Base-by-base conservation (phyloP, 768 basidiomycete genomes). In the Termitomyces sp. region DNA sequence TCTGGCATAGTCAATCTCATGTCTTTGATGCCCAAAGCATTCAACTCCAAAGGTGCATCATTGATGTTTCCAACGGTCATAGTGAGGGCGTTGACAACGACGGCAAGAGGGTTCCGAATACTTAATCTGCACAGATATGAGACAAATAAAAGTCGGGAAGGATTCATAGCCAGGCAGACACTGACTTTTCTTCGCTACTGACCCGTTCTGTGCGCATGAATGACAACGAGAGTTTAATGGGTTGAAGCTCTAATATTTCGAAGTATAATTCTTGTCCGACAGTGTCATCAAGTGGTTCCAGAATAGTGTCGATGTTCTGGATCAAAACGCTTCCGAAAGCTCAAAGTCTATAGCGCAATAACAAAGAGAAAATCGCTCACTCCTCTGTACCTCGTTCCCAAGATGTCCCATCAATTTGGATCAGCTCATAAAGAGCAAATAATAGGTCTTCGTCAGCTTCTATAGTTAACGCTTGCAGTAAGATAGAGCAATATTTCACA, bases 41-140 rank as follows among this genome's bases (percentile, higher is more conserved):
- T 98, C 77, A 98, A 82, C 63, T 92, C 91, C 45, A 99, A 81
- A 18, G 92, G 91, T 0, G 97, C 95, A 66, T 94, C 94, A 62
- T 98, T 97, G 73, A 98, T 83, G 65, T 98, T 99, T 7, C 97
- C 97, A 26, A 98, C 78, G 0, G 96, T 88, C 94, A 98, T 98
- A 0, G 95, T 94, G 45, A 99, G 73, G 1, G 94, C 94, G 67
- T 98, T 97, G 58, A 99, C 76, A 33, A 95, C 86, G 46, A 97
- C 91, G 51, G 94, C 93, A 58, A 98, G 73, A 2, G 97, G 97
- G 67, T 98, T 98, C 48, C 89, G 86, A 49, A 88, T 81, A 70
- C 84, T 87, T 60, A 90, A 73, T 71, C 88, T 90, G 29, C 24
- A 53, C 24, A 33, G 6, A 51, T 13, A 37, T n/a, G 44, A 56